Base-by-base conservation (phyloP, 1,284 basidiomycete species). In the Ganoderma meredithae region DNA sequence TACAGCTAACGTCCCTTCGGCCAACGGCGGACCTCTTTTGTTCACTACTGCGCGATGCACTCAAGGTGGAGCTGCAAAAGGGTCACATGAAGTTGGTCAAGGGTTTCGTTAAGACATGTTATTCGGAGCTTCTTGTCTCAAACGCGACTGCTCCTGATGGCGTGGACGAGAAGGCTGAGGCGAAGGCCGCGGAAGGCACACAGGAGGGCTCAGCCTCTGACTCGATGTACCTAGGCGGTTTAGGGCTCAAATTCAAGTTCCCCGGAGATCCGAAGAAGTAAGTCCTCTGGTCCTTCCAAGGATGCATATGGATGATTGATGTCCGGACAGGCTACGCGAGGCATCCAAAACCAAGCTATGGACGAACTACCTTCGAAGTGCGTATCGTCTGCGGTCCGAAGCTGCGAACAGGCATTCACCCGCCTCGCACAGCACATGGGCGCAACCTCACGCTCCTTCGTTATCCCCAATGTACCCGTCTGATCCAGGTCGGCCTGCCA, bases 311-410 rank as follows among this genome's bases (percentile, higher is more conserved):
- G 22, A 27, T 22, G 22, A 12, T 25, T 63, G 58, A 56, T 62
- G 22, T 19, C 36, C 9, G 8, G 17, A 9, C 74, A 95, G 93
- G 81, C 85, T 98, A 71, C 89, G 97, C 40, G 98, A 99, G 81
- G 95, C 95, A 66, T 98, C 95, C 53, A 99, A 99, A 81, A 92
- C 98, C 76, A 99, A 98, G 80, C 87, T 99, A 15, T 99, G 98
- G 98, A 92, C 91, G 25, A 89, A 91, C 66, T 99, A 99, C 80
- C 85, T 97, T 47, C 84, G 87, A 75, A 83, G 95, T 96, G 76
- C 70, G 88, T 74, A n/a, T 22, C 60, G 33, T 25, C 44, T 13
- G 27, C 12, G 22, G n/a, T 9, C 19, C n/a, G 2, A 15, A 25
- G 40, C 5, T 19, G 58, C 52, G 52, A n/a, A 17, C 60, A 36